phyloP scores from a whole-genome alignment of 495 filamentous ascomycete species.

The Trichoderma parareesei region DNA sequence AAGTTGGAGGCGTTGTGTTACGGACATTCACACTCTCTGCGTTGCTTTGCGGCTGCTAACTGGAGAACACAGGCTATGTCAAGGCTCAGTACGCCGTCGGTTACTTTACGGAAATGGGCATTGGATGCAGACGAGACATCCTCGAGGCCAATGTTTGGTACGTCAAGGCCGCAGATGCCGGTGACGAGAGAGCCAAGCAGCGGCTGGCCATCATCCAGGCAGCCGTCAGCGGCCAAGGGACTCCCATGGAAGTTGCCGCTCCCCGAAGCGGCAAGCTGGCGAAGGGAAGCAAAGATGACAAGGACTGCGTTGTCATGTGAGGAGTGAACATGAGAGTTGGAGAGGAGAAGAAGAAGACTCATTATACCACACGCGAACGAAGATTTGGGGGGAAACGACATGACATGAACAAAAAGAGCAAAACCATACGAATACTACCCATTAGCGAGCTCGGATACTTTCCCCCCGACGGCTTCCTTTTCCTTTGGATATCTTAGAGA shows the following conservation, averaged over 20 bases:
- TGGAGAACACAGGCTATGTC: conserved; percentile 52
- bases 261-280: conserved; percentile 42
- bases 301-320: conserved; percentile 56
- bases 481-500: neutral
- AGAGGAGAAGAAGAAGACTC: neutral
- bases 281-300: conserved; percentile 42
- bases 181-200: conserved; percentile 80
- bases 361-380: neutral
- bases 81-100: conserved; percentile 95
- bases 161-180: conserved; percentile 87
- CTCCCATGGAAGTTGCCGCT: conserved; percentile 44
- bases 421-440: neutral
- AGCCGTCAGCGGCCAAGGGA: conserved; percentile 70
- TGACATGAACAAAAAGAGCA: neutral
- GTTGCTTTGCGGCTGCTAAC: neutral
- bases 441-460: conserved; percentile 1
- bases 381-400: neutral
- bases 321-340: neutral
- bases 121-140: conserved; percentile 85
- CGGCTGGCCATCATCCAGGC: conserved; percentile 78
- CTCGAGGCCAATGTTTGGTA: conserved; percentile 98
- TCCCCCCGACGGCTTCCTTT: neutral
- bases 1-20: conserved; percentile 23
- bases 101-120: conserved; percentile 98
- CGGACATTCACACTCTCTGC: neutral